These are phyloP conservation scores for Epicoccum sorghinum DNA, from an alignment of 2,329 filamentous ascomycete species.

Conservation along the genomic window DNA sequence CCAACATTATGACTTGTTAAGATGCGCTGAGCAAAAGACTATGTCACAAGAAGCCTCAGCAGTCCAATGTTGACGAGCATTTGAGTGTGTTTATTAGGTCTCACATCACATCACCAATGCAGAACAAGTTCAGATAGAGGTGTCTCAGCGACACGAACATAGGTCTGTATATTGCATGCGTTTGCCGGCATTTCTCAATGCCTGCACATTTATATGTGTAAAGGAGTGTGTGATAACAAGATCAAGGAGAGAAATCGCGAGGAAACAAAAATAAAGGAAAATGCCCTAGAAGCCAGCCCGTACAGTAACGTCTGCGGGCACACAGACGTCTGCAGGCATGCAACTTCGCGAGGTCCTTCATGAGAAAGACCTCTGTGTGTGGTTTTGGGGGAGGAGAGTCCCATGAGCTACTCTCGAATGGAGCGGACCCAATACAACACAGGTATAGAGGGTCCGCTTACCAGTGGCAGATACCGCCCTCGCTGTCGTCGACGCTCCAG, in stretches of 20 bases:
- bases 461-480: constrained; percentile 56
- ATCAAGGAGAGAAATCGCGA: neutral
- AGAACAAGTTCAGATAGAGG: neutral
- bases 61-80: too few relatives aligned
- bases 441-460: constrained; percentile 7
- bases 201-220: neutral
- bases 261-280: constrained; percentile 2
- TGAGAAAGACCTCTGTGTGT: constrained; percentile 1
- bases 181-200: too few relatives aligned
- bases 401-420: constrained; percentile 3
- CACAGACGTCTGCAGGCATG: constrained; percentile 20
- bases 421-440: neutral
- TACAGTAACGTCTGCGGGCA: constrained; percentile 21
- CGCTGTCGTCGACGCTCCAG: constrained; percentile 88
- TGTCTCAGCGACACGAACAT: constrained; percentile 12
- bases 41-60: too few relatives aligned
- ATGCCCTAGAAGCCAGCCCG: constrained; percentile 20
- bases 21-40: too few relatives aligned
- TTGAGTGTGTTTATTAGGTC: too few relatives aligned
- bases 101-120: too few relatives aligned
- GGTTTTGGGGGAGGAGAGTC: neutral
- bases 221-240: constrained; percentile 8
- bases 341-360: constrained; percentile 15
- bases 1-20: too few relatives aligned
- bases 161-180: constrained; percentile 7